phyloP scores from a whole-genome alignment of 495 filamentous ascomycete genomes.

The Daldinia childiae region DNA sequence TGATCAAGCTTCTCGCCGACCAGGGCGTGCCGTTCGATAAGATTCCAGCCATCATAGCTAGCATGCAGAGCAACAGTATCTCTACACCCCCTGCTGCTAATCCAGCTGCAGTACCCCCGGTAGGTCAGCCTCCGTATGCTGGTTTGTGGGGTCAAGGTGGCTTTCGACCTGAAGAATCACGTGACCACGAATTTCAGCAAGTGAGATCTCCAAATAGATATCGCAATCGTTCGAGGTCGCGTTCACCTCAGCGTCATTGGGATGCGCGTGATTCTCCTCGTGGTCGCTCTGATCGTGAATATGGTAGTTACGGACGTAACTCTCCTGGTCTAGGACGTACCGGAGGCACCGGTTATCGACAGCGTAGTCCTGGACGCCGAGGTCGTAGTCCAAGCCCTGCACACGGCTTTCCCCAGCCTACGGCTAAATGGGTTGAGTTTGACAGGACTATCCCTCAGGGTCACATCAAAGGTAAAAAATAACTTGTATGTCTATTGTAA shows the following conservation, averaged over 20 bases:
- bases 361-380: constrained; percentile 79
- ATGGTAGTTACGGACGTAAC: constrained; percentile 54
- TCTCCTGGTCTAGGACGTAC: constrained; percentile 65
- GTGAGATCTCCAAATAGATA: constrained; percentile 66
- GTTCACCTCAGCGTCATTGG: constrained; percentile 73
- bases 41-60: constrained; percentile 57
- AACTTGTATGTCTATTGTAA: constrained; percentile 18
- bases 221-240: constrained; percentile 79
- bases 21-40: constrained; percentile 57
- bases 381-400: constrained; percentile 69
- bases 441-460: constrained; percentile 76
- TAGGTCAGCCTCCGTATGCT: constrained; percentile 42
- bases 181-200: constrained; percentile 68
- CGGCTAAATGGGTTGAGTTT: constrained; percentile 80
- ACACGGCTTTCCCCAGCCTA: constrained; percentile 47
- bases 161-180: constrained; percentile 59
- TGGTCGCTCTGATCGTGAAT: constrained; percentile 49
- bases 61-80: constrained; percentile 50
- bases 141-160: constrained; percentile 50
- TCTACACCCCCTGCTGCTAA: constrained; percentile 32
- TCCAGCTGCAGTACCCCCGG: constrained; percentile 36
- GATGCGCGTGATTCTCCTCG: constrained; percentile 59
- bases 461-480: constrained; percentile 79
- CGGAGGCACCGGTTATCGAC: constrained; percentile 76
- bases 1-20: constrained; percentile 58